Conservation (phyloP, 2,329 filamentous ascomycete genomes). For the Colletotrichum sp. region DNA sequence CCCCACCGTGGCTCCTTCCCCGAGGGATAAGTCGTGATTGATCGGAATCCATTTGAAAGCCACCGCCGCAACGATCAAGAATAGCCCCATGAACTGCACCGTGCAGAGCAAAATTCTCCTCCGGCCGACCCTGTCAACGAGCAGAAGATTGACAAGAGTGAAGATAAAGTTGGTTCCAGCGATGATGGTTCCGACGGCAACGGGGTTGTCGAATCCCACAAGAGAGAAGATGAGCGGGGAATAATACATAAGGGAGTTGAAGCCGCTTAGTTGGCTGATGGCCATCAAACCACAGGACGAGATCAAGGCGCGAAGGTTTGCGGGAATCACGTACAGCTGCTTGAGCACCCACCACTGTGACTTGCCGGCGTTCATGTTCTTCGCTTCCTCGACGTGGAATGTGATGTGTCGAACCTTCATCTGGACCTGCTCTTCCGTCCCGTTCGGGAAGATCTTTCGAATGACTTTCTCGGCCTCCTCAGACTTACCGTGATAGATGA, state of each 20-base stretch:
- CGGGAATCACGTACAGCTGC: conserved; percentile 47
- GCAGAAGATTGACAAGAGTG: conserved; percentile 50
- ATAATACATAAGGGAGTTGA: conserved; percentile 59
- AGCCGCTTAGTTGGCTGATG: conserved; percentile 55
- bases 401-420: conserved; percentile 49
- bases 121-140: conserved; percentile 50
- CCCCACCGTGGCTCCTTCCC: conserved; percentile 34
- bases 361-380: conserved; percentile 42
- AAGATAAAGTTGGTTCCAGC: conserved; percentile 54
- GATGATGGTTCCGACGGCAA: conserved; percentile 49
- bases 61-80: conserved; percentile 45
- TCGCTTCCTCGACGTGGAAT: conserved; percentile 41
- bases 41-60: conserved; percentile 52
- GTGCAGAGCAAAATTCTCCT: conserved; percentile 48
- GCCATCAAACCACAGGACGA: conserved; percentile 57
- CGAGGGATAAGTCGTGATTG: conserved; percentile 42
- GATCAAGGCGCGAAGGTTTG: conserved; percentile 50
- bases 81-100: conserved; percentile 47
- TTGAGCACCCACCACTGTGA: conserved; percentile 46
- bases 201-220: conserved; percentile 54
- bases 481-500: conserved; percentile 45
- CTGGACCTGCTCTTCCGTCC: conserved; percentile 44
- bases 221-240: conserved; percentile 53
- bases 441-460: conserved; percentile 44
- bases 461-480: conserved; percentile 45